phyloP scores from a whole-genome alignment of 495 filamentous ascomycete genomes.

The Xylaria telfairii region DNA sequence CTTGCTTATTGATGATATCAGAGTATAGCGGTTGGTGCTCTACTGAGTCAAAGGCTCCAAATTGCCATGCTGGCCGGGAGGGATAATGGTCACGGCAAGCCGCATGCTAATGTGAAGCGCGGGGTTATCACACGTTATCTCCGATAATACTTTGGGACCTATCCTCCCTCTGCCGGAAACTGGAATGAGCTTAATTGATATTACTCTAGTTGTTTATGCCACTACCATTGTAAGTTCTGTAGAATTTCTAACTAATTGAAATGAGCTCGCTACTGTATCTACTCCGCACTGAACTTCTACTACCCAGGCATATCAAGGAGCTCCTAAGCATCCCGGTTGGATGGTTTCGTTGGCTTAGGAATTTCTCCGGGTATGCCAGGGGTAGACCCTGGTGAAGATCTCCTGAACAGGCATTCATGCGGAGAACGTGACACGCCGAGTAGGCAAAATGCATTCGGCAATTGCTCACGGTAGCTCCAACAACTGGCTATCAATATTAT shows the following conservation, averaged over 20 bases:
- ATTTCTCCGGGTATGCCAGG: neutral
- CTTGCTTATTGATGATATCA: neutral
- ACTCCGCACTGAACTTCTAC: neutral
- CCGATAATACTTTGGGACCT: neutral
- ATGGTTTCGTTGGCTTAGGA: neutral
- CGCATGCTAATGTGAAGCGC: neutral
- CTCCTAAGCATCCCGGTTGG: neutral
- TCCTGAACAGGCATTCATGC: neutral
- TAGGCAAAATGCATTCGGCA: constrained; percentile 12
- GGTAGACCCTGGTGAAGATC: neutral
- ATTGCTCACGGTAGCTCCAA: neutral
- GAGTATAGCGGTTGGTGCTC: neutral
- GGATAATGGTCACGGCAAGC: neutral
- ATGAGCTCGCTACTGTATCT: neutral
- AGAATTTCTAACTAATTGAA: neutral
- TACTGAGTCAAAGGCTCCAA: neutral
- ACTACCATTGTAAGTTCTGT: neutral
- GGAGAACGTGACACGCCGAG: neutral
- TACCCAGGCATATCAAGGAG: neutral
- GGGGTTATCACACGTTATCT: neutral
- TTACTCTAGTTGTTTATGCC: neutral
- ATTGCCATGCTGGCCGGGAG: neutral
- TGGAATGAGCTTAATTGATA: neutral
- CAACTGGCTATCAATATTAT: neutral
- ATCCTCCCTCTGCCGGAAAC: neutral